Evolutionary conservation across 169 alveolate species (phyloP), one percentile per base, ranked within the genome.

Genomic region (Perkinsus marinus): DNA sequence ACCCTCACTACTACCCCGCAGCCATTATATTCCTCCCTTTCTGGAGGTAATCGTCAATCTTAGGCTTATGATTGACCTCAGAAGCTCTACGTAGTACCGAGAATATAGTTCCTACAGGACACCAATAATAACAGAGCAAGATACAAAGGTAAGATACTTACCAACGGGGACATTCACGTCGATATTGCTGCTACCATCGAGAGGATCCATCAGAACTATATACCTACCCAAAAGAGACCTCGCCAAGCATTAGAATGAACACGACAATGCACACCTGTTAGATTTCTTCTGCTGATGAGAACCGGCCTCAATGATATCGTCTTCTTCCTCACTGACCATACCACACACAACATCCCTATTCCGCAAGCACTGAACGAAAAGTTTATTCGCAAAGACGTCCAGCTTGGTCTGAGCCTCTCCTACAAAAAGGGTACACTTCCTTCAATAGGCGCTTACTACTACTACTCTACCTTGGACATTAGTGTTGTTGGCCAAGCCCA

Each of bases 151-250:
- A n/a, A n/a, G n/a, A n/a, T n/a, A 30, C 79, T 16, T 16, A 5
- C 97, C 98, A 89, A 96, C 96, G 16, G 97, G 94, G 92, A 95
- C 96, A 91, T 95, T 96, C 39, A 95, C 95, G 90, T 95, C 97
- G 89, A 96, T 95, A 92, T 96, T 95, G 39, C 97, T 95, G 57
- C 96, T 93, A 37, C 98, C 98, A 79, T 96, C 98, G 17, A 96
- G 94, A 10, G 98, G 98, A 90, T 96, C 98, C 93, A 95, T 95
- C 68, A 96, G 94, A n/a, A 96, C 94, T 43, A 95, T 57, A 16
- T 57, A 57, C 34, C 79, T 57, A 6, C 7, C 26, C 22, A n/a
- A n/a, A n/a, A n/a, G n/a, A 6, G 26, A 57, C 79, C 7, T 57
- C 7, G 7, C 3, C 7, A 19, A 57, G 37, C 79, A 7, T 57